Percentiles rank a stretch among this genome's conserved stretches.
These are phyloP conservation scores for Neofusicoccum cordaticola DNA, from an alignment of 2,329 filamentous ascomycete genomes.

Conservation along the genomic window DNA sequence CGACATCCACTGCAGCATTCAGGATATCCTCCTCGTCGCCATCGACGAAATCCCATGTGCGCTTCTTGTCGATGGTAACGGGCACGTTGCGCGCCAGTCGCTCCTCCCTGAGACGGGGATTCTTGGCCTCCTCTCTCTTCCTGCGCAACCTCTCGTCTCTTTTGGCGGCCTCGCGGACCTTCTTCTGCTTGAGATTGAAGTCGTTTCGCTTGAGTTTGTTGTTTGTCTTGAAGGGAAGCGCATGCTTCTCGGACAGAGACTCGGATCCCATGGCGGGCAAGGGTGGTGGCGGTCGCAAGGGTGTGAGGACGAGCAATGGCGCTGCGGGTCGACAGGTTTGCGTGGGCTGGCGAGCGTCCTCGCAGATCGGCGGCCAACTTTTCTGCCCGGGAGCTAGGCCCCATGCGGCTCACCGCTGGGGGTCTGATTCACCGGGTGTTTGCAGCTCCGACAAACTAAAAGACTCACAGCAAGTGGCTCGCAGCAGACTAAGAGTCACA, in stretches of 20 bases:
- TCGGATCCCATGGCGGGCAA: constrained; percentile 48
- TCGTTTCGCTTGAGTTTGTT: constrained; percentile 81
- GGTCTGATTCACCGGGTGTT: not conserved
- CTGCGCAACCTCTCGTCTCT: constrained; percentile 74
- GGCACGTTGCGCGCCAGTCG: constrained; percentile 77
- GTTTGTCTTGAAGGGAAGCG: constrained; percentile 54
- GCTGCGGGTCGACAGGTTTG: not conserved
- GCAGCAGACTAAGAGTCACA: not conserved
- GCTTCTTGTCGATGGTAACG: constrained; percentile 76
- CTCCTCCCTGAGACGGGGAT: constrained; percentile 71
- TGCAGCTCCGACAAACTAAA: constrained; percentile 8
- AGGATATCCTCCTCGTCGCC: constrained; percentile 24
- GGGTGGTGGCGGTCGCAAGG: not conserved
- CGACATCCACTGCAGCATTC: constrained; percentile 47
- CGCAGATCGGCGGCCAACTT: constrained; percentile 13
- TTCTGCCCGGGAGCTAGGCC: constrained; percentile 9
- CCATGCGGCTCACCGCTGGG: constrained; percentile 8
- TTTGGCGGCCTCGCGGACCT: constrained; percentile 67
- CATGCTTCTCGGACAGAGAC: constrained; percentile 45
- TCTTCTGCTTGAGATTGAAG: constrained; percentile 78
- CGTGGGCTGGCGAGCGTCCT: not conserved
- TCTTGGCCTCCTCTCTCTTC: constrained; percentile 80
- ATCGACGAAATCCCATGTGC: constrained; percentile 19
- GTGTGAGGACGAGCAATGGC: not conserved
- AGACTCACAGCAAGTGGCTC: constrained; percentile 1